Base-by-base conservation (phyloP, 441 rosid species). In the Jatropha podagrica region DNA sequence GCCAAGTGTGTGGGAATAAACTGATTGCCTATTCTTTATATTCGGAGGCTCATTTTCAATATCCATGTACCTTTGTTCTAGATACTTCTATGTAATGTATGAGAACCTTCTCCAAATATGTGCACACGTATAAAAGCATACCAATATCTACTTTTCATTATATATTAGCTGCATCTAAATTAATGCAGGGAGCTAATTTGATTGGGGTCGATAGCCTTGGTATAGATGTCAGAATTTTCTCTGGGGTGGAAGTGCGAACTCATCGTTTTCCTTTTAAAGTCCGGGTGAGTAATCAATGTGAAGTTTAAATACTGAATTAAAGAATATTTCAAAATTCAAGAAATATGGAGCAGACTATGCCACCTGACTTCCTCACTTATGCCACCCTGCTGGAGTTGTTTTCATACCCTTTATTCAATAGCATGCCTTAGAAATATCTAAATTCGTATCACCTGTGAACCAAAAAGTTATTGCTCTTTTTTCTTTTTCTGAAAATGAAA, bases 191-290 rank as follows among this genome's bases (percentile, higher is more conserved):
- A 79, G 98, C 92, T 41, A 85, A 85, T 75, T 69, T 92, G 86
- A 86, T 93, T 69, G 94, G 95, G 73, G 87, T 95, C 68, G 98
- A 95, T 86, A 93, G 97, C 79, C 92, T 95, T 23, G 98, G 99
- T 65, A 79, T 95, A 82, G 98, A 95, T 84, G 99, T 95, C 17
- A 86, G 99, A 80, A 83, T 90, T 77, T 87, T 77, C 79, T 83
- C 82, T 60, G 98, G 98, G n/a, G 80, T 75, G 65, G 92, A 93
- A 89, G 91, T 89, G 76, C 83, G 79, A 81, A 93, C 99, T 71
- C 95, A 89, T 84, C 93, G 99, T 58, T 95, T 95, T 82, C 95
- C 99, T 69, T 95, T 95, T 86, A 93, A 95, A 86, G 81, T 65
- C 55, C 89, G 85, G 87, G 98, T 93, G 78, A 84, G 87, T 59